Evolutionary conservation across 495 filamentous ascomycete species (phyloP).

Genomic region (Platismatia glauca): DNA sequence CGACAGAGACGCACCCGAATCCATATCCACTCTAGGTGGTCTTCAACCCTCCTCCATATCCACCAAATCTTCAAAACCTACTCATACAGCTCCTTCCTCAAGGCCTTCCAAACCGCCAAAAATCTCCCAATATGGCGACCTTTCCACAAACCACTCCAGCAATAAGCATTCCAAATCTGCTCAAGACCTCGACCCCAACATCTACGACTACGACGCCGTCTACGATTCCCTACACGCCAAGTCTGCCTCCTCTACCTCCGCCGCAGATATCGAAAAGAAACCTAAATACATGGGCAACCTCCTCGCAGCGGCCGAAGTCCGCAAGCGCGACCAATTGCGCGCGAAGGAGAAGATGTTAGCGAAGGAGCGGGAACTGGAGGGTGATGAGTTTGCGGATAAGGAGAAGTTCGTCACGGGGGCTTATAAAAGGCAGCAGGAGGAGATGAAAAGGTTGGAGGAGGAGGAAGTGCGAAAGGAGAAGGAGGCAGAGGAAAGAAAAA

Average conservation of each 20-base stretch:
- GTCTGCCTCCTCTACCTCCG: constrained; percentile 24
- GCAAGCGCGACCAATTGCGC: constrained; percentile 80
- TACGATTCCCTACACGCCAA: constrained; percentile 46
- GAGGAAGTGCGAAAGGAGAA: constrained; percentile 68
- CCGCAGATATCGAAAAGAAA: constrained; percentile 23
- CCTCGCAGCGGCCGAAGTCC: constrained; percentile 68
- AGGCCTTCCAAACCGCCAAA: constrained; percentile 15
- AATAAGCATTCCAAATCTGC: constrained; percentile 40
- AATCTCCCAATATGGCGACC: constrained; percentile 37
- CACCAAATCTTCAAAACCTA: constrained; percentile 20
- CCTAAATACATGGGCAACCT: constrained; percentile 81
- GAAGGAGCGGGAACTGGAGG: constrained; percentile 83
- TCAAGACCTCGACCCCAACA: constrained; percentile 40
- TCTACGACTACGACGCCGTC: constrained; percentile 50
- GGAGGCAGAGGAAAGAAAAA: constrained; percentile 52
- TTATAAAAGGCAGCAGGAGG: constrained; percentile 88
- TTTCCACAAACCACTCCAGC: constrained; percentile 42
- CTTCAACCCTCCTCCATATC: constrained; percentile 22
- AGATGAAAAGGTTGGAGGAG: constrained; percentile 65
- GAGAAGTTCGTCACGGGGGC: constrained; percentile 96
- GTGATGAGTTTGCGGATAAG: constrained; percentile 88
- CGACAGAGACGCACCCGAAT: constrained; percentile 25
- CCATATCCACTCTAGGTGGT: constrained; percentile 38
- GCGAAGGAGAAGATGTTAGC: constrained; percentile 82
- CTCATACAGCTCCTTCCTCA: constrained; percentile 2